Evolutionary conservation across 352 stramenopile species (phyloP), one percentile per base, ranked within the genome.

Genomic region (Blastocystis sp.): DNA sequence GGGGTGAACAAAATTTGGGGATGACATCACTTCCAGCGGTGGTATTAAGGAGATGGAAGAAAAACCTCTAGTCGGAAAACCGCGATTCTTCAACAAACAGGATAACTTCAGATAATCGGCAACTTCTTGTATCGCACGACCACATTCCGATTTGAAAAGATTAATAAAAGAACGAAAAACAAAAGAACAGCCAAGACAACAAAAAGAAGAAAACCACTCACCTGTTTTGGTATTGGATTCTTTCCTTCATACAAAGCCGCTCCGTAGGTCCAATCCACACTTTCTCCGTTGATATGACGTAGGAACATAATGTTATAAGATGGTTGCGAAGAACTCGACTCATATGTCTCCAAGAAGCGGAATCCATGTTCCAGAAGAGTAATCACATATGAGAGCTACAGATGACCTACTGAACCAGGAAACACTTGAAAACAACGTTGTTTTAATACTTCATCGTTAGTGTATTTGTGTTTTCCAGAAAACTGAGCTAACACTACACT

Each of bases 401-500:
- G 19, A 19, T 27, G 21, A 65, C 14, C 32, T n/a, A 14, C n/a
- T 2, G 16, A 43, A 19, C 46, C 49, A 66, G 56, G 11, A 14
- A 11, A 52, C 32, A 87, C 59, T 51, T 87, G 77, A 63, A 87
- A 87, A 39, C 77, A 87, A 12, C 77, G 77, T 37, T 87, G 77
- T 9, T 46, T 32, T 27, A 87, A n/a, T 19, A 78, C 65, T 29
- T 75, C 54, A 14, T 87, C 52, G 11, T 43, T 59, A 5, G 77
- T 87, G 65, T 66, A 87, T 39, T 24, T 46, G 24, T 87, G 77
- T 37, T 74, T 69, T 21, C 65, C 77, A 7, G 24, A 24, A 29
- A 59, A 87, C 12, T 27, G 54, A 11, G 16, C 56, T 35, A 58
- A 42, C 59, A 77, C 54, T n/a, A 75, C 77, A 37, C 58, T 85